Base-by-base conservation (phyloP, 73 alveolate species). In the Durusdinium trenchii region DNA sequence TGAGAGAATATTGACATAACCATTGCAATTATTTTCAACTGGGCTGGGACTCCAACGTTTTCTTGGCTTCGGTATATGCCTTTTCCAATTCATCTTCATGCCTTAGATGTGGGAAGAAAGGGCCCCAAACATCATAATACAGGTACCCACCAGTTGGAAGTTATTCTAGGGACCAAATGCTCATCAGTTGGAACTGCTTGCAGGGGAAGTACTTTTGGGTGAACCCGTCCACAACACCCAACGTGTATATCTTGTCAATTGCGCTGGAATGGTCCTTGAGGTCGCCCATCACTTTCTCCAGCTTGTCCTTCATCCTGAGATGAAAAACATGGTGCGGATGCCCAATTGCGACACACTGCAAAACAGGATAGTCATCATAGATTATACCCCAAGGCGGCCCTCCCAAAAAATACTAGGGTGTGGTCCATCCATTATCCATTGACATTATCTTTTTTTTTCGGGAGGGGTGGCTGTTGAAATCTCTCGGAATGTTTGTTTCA, bases 211-310 rank as follows among this genome's bases (percentile, higher is more conserved):
- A 51, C 89, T 42, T 3, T 32, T 78, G 45, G 45, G 89, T 43
- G 42, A 78, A 78, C 40, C 89, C 89, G 26, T 78, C 26, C 62
- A 78, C 89, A 3, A 78, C 89, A 40, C 89, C 89, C 43, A 6
- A 1, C 20, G 89, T 78, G 89, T 78, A 78, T n/a, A 43, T 2
- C 28, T 14, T 38, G 14, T 78, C 89, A 40, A 78, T 14, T 1
- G 40, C 61, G 0, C 23, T 26, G 7, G 57, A 45, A 18, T 1
- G 1, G 23, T 43, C 45, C 64, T 46, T 14, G 43, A 78, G 61
- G 61, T 20, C 89, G 3, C 38, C 6, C 89, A 78, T 45, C 89
- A 78, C 89, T 0, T 40, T 1, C 32, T 42, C 48, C 57, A 42
- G 20, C 43, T 43, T 73, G 84, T 6, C 43, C 61, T 43, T 14